These are phyloP conservation scores for Taiozyma sp. DNA, from an alignment of 1,139 yeast genomes.

Conservation along the genomic window DNA sequence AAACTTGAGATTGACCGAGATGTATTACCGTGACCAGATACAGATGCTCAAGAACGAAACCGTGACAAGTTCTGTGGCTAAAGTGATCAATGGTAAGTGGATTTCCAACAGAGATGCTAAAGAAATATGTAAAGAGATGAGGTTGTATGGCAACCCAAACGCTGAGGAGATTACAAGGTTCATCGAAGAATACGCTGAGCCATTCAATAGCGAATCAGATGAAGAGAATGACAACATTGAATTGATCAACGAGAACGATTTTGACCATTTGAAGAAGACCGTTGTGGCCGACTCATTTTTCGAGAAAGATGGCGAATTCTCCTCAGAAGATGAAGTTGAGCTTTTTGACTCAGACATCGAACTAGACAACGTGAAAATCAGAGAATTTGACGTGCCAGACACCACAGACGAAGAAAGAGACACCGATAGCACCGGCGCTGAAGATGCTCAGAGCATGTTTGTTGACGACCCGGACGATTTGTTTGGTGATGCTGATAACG, in stretches of 20 bases:
- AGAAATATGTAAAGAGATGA: conserved; percentile 5
- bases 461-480: neutral
- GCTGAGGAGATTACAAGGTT: neutral
- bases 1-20: conserved; percentile 13
- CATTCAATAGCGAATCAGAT: neutral
- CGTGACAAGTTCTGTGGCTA: conserved; percentile 7
- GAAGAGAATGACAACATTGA: neutral
- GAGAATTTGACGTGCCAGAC: neutral
- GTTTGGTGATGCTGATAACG: neutral
- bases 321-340: neutral
- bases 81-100: conserved; percentile 22
- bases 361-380: neutral
- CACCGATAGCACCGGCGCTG: neutral
- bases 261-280: neutral
- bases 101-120: conserved; percentile 16
- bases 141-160: neutral
- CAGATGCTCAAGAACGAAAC: conserved; percentile 13
- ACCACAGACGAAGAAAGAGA: neutral
- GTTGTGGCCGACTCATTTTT: neutral
- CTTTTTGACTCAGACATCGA: neutral
- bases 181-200: neutral
- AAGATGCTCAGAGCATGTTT: neutral
- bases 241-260: neutral
- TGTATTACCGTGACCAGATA: conserved; percentile 16
- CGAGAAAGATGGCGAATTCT: neutral